Base-by-base conservation (phyloP, 2,329 filamentous ascomycete genomes). In the Didymella pomorum region DNA sequence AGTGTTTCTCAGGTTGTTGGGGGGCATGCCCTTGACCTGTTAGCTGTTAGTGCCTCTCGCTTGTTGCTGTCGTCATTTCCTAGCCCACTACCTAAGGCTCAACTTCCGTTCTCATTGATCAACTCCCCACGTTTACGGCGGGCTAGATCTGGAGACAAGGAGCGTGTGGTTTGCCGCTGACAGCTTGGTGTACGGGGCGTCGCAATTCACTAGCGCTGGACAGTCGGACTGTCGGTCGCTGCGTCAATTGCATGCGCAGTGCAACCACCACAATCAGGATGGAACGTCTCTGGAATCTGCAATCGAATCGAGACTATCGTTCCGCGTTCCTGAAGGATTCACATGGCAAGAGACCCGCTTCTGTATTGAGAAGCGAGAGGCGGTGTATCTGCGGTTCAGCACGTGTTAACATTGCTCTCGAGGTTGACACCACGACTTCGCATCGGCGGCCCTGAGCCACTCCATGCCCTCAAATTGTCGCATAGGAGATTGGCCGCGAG, bases 51-150 rank as follows among this genome's bases (percentile, higher is more conserved):
- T 56, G 52, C 29, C 56, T 45, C 53, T 60, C 58, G 58, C 52
- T 60, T 60, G 52, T 46, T 20, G 52, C 53, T 56, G 49, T 56
- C 52, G 52, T 60, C 58, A 53, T 60, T 56, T 52, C 43, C 49
- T 56, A 56, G 52, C 45, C 58, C 48, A 50, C 58, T 53, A 20
- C 33, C 49, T 43, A 53, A 33, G 39, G 29, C 42, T 47, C 58
- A 50, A 50, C 47, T 66, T 61, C 58, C 57, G 58, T 59, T 62
- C 58, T 62, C 37, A 69, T 66, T 68, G 66, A 64, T 65, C 62
- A 55, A 61, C 52, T 49, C 42, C 52, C 44, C 53, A 53, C 53
- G 45, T 54, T 58, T 28, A 49, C 47, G 35, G 56, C 61, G 58
- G 56, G 54, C 62, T 56, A 58, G 51, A 62, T 62, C 56, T 56